Conservation (phyloP, 352 stramenopile genomes). For the Phytopythium helicoides region DNA sequence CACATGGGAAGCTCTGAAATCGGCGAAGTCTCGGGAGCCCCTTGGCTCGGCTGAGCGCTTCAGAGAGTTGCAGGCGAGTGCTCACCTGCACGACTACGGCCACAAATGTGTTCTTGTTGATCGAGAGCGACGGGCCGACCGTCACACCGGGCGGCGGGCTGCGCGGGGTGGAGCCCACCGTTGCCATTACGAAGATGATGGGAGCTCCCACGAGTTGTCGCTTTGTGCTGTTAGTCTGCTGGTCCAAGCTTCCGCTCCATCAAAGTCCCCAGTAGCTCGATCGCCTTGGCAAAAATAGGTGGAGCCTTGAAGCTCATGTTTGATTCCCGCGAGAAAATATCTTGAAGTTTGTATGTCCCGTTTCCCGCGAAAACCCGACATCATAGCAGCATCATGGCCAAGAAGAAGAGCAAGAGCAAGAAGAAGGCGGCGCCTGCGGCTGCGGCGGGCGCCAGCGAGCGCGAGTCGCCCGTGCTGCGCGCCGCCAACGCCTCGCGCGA, state of each 20-base stretch:
- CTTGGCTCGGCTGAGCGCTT: constrained; percentile 23
- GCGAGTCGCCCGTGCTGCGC: constrained; percentile 21
- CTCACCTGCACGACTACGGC: constrained; percentile 50
- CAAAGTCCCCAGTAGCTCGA: no score
- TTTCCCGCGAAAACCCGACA: constrained; percentile 2
- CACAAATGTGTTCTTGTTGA: constrained; percentile 76
- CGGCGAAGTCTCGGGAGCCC: constrained; percentile 37
- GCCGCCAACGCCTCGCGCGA: constrained; percentile 52
- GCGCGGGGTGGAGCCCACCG: no score
- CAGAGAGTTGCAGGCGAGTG: constrained; percentile 15
- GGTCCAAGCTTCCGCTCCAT: no score
- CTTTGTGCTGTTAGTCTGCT: no score
- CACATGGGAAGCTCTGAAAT: constrained; percentile 47
- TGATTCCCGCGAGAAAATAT: not conserved
- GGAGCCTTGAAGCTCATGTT: no score
- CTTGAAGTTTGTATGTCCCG: no score
- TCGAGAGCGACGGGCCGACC: constrained; percentile 45
- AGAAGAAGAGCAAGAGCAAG: constrained; percentile 23
- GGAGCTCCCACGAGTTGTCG: no score
- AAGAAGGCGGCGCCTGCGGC: not conserved
- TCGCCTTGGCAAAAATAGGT: no score
- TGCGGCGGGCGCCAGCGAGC: constrained; percentile 2
- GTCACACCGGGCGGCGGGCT: constrained; percentile 4
- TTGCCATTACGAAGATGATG: no score
- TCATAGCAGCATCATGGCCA: constrained; percentile 14